Evolutionary conservation across 2,329 filamentous ascomycete species (phyloP), one percentile per base, ranked within the genome.

Genomic region (Gnomoniopsis smithogilvyi): DNA sequence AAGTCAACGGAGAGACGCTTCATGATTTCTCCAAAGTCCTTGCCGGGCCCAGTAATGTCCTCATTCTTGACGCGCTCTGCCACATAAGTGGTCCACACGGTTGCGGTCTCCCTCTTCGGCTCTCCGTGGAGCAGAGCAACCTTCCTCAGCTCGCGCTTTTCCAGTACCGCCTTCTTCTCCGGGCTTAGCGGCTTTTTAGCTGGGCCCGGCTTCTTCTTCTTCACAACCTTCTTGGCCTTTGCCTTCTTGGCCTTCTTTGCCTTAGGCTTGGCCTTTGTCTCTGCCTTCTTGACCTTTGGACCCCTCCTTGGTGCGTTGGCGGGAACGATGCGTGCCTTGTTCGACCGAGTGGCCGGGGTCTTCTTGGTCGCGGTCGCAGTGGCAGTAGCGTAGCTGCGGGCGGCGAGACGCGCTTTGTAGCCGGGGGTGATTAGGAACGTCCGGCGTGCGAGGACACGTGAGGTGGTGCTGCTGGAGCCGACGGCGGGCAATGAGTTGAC

Each of bases 41-140:
- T 41, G 6, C 19, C 47, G 34, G 51, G 58, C 26, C 33, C 12
- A n/a, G 2, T 26, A 21, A 41, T 15, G 36, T 54, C 34, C 34
- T 48, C 47, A 26, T 70, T 63, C 53, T 73, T 72, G 43, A 67
- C 59, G 7, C 65, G 26, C 57, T 78, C 67, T 2, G 58, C 3
- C 1, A 77, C 7, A 58, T 67, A 82, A n/a, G 79, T 49, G 1
- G 52, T 17, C 77, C 77, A 82, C 15, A 69, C 19, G 1, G 51
- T 64, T 2, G 61, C 47, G 10, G 76, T 69, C 54, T 73, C 66
- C 21, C 2, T 17, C 56, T 69, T 69, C 12, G 77, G 76, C 54
- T 77, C 74, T 21, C 48, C 21, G 49, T 69, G 66, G 48, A 78
- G 67, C 55, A 83, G 66, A 8, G 78, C 75, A 62, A 63, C 66